These are phyloP conservation scores for Baeospora myosura DNA, from an alignment of 1,284 basidiomycete genomes.

Conservation along the genomic window DNA sequence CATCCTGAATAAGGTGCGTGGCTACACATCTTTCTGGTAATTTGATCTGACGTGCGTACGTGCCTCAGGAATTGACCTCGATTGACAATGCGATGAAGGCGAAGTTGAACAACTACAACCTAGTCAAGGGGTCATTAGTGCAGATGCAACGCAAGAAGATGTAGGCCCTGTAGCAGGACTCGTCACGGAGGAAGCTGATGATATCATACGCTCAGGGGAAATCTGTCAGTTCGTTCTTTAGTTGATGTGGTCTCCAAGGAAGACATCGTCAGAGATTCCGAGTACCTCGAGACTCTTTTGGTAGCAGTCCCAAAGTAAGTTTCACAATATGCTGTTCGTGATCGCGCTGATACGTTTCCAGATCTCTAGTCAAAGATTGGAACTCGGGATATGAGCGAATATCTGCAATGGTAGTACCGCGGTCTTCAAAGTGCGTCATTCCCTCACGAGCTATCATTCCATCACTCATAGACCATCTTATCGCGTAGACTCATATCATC, in stretches of 20 bases:
- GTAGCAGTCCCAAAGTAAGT: slow-evolving; percentile 95
- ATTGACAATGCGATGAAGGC: slow-evolving; percentile 87
- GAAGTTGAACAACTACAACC: slow-evolving; percentile 88
- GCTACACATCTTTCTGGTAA: slow-evolving; percentile 9
- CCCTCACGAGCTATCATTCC: slow-evolving; percentile 9
- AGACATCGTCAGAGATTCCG: slow-evolving; percentile 81
- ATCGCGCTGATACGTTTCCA: slow-evolving; percentile 28
- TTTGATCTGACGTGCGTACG: too few relatives aligned
- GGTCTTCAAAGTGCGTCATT: slow-evolving; percentile 72
- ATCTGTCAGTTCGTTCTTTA: slow-evolving; percentile 84
- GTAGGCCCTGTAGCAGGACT: slow-evolving; percentile 39
- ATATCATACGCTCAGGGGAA: slow-evolving; percentile 57
- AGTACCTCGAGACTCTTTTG: slow-evolving; percentile 89
- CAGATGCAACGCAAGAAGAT: slow-evolving; percentile 93
- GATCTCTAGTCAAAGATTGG: slow-evolving; percentile 86
- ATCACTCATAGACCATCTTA: slow-evolving; percentile 8
- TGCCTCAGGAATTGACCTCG: slow-evolving; percentile 73
- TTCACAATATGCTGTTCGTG: slow-evolving; percentile 10
- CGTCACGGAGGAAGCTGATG: slow-evolving; percentile 6
- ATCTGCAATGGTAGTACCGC: slow-evolving; percentile 89
- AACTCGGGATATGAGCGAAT: slow-evolving; percentile 84
- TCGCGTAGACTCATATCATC: slow-evolving; percentile 52
- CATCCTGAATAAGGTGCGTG: slow-evolving; percentile 67
- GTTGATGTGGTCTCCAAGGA: slow-evolving; percentile 81
- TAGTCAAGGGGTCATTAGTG: slow-evolving; percentile 89